Base-by-base conservation (phyloP, 768 basidiomycete species). In the Sistotremastrum niveocremeum region DNA sequence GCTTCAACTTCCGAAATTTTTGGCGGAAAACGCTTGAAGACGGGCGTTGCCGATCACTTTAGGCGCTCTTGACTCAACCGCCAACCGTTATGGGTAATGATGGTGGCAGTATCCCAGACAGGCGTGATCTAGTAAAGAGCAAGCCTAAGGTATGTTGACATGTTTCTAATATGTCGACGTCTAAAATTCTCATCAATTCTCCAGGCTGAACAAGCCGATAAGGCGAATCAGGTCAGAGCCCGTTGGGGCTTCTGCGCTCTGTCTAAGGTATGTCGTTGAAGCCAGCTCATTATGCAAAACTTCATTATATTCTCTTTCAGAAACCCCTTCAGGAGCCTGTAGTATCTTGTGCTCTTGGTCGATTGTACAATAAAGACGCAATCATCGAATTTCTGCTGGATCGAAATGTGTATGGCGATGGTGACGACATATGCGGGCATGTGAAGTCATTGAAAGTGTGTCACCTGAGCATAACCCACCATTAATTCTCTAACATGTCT, bases 361-460 rank as follows among this genome's bases (percentile, higher is more conserved):
- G 93, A 61, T 68, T 99, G 1, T 98, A 97, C 60, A 99, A 97
- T 65, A 95, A 94, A 58, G 94, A 94, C 54, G 77, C 93, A 1
- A 69, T 99, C 30, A 74, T 99, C 37, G 88, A 95, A 60, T 94
- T 81, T 62, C 70, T 97, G 33, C 65, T 98, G 10, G 85, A 94
- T 60, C 79, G 77, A 54, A 65, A 75, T 3, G 71, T 79, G 2
- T 93, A 90, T 60, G 89, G 93, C 5, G 95, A 98, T 52, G 93
- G 90, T 0, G 82, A 84, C 52, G 74, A 77, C 50, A 93, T 95
- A 56, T 97, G 93, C 57, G 85, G 91, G 2, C 88, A 98, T 63
- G 80, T 98, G 37, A 73, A 84, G 48, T 83, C 83, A 11, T 60
- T 95, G 38, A 97, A 94, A 77, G 91, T 91, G 54, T 49, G 79